Conservation (phyloP, 768 basidiomycete species). For the Lanmaoa rubissima region DNA sequence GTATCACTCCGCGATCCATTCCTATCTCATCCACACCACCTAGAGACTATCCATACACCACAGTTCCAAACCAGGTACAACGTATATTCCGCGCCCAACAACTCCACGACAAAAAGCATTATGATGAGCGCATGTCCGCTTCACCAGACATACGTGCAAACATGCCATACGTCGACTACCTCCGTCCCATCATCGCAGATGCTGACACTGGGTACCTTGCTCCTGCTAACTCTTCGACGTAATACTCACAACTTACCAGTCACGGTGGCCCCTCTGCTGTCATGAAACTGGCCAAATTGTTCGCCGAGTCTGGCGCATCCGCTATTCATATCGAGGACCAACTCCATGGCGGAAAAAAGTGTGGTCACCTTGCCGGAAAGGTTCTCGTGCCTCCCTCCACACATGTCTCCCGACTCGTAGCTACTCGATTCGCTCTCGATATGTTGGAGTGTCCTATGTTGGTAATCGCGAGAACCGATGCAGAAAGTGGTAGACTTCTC, state of each 20-base stretch:
- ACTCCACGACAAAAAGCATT: constrained; percentile 90
- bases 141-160: constrained; percentile 62
- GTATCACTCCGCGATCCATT: background rate
- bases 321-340: constrained; percentile 94
- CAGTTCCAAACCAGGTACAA: constrained; percentile 94
- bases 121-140: constrained; percentile 75
- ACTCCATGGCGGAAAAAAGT: constrained; percentile 93
- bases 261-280: constrained; percentile 92
- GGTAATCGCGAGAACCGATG: constrained; percentile 88
- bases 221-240: background rate
- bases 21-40: constrained; percentile 1
- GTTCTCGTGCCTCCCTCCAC: constrained; percentile 89
- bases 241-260: constrained; percentile 38
- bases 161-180: constrained; percentile 81
- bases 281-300: constrained; percentile 92
- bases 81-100: constrained; percentile 89
- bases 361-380: constrained; percentile 89
- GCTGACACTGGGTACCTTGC: constrained; percentile 82
- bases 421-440: constrained; percentile 89
- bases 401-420: constrained; percentile 79
- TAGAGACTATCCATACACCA: constrained; percentile 94
- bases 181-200: constrained; percentile 92
- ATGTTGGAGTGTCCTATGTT: constrained; percentile 86
- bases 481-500: constrained; percentile 82
- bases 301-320: constrained; percentile 92